Base-by-base conservation (phyloP, 352 stramenopile genomes). In the Peronosclerospora sorghi region DNA sequence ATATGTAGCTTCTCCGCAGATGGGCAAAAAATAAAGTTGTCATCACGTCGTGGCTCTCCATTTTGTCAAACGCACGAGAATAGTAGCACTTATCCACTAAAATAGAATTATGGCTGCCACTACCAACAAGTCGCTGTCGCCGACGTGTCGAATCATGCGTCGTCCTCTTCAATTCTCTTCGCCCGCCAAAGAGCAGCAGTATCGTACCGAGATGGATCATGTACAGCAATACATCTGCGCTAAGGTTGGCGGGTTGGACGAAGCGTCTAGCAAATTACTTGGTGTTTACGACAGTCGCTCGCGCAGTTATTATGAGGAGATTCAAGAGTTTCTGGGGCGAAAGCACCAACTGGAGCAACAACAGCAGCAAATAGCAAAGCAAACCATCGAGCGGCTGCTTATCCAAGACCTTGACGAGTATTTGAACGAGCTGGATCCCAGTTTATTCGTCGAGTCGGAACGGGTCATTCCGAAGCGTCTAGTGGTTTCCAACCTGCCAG, bases 391-490 rank as follows among this genome's bases (percentile, higher is more conserved):
- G 34, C 50, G 48, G 38, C 50, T 63, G 32, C 47, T 76, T 23
- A 64, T 76, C n/a, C 42, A 49, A 30, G 41, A 57, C 34, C 65
- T 77, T 15, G 62, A 74, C 42, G 62, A 72, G 41, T 80, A 68
- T 45, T 41, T 80, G 43, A 51, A 74, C 46, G 68, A 80, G n/a
- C 44, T 80, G 32, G 68, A 80, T 35, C 68, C 68, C 12, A 56
- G 54, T 29, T 52, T 80, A 8, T 80, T 77, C 30, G 46, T 29
- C 13, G 41, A 57, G 38, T 38, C 21, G 1, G 26, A 27, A n/a
- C 35, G 23, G 8, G 13, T 36, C 19, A 39, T 30, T 0, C 29
- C 44, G 5, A 54, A 54, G 13, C 12, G 30, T 6, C 27, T 54
- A 1, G 36, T 19, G 1, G 57, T 63, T 10, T 32, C 48, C 17